Conservation (phyloP, 2,329 filamentous ascomycete species). For the Pseudogymnoascus sp. region DNA sequence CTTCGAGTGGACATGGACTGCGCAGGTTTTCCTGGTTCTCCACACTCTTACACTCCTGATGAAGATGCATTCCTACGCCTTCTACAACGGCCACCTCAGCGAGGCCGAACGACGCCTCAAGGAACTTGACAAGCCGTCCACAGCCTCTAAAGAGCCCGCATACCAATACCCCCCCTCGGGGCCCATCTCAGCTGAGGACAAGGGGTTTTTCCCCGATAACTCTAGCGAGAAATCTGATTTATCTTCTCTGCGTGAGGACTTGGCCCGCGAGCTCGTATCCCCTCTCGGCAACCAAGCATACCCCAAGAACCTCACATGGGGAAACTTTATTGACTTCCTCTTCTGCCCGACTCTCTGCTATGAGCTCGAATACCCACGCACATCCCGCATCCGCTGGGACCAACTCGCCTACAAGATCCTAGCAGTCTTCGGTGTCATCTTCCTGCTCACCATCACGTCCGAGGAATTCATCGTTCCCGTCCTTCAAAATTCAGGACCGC, state of each 20-base stretch:
- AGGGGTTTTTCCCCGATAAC: constrained; percentile 20
- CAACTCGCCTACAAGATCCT: constrained; percentile 78
- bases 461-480: constrained; percentile 96
- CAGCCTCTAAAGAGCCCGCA: constrained; percentile 60
- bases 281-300: constrained; percentile 86
- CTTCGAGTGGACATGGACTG: constrained; percentile 91
- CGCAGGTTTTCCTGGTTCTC: constrained; percentile 88
- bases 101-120: constrained; percentile 77
- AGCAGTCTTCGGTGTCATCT: constrained; percentile 93
- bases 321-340: constrained; percentile 80
- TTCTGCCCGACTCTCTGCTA: constrained; percentile 96
- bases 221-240: constrained; percentile 44
- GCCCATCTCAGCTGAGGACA: constrained; percentile 20
- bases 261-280: constrained; percentile 86
- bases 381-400: constrained; percentile 64
- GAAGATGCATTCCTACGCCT: constrained; percentile 99
- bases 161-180: constrained; percentile 62
- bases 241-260: constrained; percentile 68
- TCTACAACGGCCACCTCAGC: constrained; percentile 93
- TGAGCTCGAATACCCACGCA: constrained; percentile 91
- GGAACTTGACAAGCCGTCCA: constrained; percentile 71
- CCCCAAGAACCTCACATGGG: constrained; percentile 75
- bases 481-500: constrained; percentile 60
- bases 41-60: constrained; percentile 89
- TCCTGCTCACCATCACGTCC: constrained; percentile 81